These are phyloP conservation scores for Ustilaginoidea virens DNA, from an alignment of 2,329 filamentous ascomycete species.

Conservation along the genomic window DNA sequence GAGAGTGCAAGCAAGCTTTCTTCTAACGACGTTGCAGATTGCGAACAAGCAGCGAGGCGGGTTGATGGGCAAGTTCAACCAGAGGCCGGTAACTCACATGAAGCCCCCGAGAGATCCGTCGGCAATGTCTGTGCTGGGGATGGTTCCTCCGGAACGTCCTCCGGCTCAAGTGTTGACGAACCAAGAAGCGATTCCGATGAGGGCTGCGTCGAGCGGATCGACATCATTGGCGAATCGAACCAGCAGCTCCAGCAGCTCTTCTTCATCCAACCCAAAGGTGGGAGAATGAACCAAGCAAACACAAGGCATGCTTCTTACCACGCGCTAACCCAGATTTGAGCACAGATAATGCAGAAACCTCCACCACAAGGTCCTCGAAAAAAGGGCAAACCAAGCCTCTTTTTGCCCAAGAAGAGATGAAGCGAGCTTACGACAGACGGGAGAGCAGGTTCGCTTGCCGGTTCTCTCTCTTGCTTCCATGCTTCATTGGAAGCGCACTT, in stretches of 20 bases:
- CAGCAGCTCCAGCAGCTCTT: slow-evolving; percentile 5
- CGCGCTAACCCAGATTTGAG: not conserved
- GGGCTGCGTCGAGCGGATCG: slow-evolving; percentile 10
- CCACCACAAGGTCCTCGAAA: slow-evolving; percentile 5
- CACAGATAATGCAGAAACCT: slow-evolving; percentile 3
- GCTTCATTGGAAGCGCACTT: no score
- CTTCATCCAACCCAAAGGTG: slow-evolving; percentile 10
- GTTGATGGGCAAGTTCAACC: slow-evolving; percentile 21
- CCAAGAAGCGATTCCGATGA: slow-evolving; percentile 5
- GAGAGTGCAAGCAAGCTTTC: not conserved
- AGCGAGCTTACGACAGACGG: no score
- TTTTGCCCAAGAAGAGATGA: slow-evolving; percentile 10
- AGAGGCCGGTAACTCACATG: slow-evolving; percentile 12
- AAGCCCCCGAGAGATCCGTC: slow-evolving; percentile 30
- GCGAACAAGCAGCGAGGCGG: slow-evolving; percentile 16
- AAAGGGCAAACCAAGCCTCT: slow-evolving; percentile 9
- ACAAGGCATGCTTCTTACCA: not conserved
- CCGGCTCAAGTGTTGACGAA: slow-evolving; percentile 11
- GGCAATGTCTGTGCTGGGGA: slow-evolving; percentile 34
- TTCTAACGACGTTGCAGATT: slow-evolving; percentile 15
- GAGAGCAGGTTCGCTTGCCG: no score
- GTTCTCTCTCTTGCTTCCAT: no score
- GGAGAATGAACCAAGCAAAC: not conserved
- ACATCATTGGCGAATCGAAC: slow-evolving; percentile 7
- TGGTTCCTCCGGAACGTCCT: slow-evolving; percentile 29